phyloP scores from a whole-genome alignment of 441 rosid species.

The Mallotus japonicus region DNA sequence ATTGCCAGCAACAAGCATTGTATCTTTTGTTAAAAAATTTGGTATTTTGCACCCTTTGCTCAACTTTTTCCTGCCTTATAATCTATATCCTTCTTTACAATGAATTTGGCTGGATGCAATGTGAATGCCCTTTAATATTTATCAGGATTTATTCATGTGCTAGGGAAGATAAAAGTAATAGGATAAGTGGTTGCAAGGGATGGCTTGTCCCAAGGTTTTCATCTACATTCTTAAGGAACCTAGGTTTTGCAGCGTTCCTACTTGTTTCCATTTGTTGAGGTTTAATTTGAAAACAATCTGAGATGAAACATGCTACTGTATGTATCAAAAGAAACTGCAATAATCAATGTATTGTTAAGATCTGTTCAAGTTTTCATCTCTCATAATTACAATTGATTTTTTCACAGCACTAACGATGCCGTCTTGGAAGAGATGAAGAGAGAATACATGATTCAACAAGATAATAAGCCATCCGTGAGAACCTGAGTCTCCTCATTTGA shows the following conservation, averaged over 20 bases:
- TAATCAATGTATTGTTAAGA: background rate
- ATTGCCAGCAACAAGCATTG: background rate
- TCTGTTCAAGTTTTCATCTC: background rate
- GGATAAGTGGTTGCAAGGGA: background rate
- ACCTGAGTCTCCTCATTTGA: conserved; percentile 16
- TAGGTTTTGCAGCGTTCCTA: background rate
- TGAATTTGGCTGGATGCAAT: background rate
- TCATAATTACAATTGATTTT: background rate
- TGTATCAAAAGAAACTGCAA: too few relatives aligned
- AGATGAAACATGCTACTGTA: too few relatives aligned
- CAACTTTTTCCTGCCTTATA: background rate
- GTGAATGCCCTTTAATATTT: background rate
- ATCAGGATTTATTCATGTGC: background rate
- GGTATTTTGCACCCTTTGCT: background rate
- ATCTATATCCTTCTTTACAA: background rate
- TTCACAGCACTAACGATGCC: conserved; percentile 66
- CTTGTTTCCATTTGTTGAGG: background rate
- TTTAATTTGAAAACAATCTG: background rate
- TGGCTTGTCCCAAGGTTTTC: background rate
- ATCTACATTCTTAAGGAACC: background rate
- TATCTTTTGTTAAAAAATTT: background rate
- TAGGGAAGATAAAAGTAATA: background rate
- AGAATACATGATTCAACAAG: conserved; percentile 64
- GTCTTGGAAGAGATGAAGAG: conserved; percentile 83
- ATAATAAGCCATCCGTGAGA: conserved; percentile 37